phyloP scores from a whole-genome alignment of 2,329 filamentous ascomycete genomes.

The Colletotrichum chrysophilum region DNA sequence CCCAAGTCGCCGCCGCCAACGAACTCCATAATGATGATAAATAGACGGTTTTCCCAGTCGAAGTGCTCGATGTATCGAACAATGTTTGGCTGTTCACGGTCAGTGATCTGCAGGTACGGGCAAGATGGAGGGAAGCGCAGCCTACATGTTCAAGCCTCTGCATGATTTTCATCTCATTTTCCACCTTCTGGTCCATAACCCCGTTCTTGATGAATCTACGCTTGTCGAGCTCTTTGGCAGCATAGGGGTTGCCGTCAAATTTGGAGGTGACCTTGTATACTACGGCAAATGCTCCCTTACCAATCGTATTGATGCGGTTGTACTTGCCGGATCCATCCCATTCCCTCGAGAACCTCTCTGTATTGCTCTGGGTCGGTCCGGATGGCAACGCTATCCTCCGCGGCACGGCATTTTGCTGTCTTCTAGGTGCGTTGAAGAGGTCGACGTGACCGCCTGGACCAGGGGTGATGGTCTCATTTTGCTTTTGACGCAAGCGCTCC shows the following conservation, averaged over 20 bases:
- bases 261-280: constrained; percentile 91
- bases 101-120: background rate
- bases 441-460: constrained; percentile 52
- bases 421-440: constrained; percentile 28
- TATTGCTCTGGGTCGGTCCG: constrained; percentile 34
- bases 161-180: constrained; percentile 99
- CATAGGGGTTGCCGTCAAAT: constrained; percentile 81
- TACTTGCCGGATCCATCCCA: constrained; percentile 88
- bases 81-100: constrained; percentile 71
- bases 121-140: constrained; percentile 2
- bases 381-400: constrained; percentile 22
- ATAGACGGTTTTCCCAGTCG: constrained; percentile 79
- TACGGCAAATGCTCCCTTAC: constrained; percentile 92
- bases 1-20: constrained; percentile 84
- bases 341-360: constrained; percentile 55
- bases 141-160: constrained; percentile 80
- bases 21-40: constrained; percentile 98
- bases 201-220: constrained; percentile 92
- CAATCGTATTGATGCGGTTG: constrained; percentile 81
- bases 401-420: constrained; percentile 7
- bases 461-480: constrained; percentile 51
- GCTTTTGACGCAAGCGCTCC: constrained; percentile 32
- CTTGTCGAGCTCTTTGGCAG: constrained; percentile 95
- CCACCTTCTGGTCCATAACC: constrained; percentile 85
- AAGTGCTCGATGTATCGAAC: constrained; percentile 91